A percentile compares a stretch with the other conserved stretches of the same genome.
Conservation (phyloP, 192 early-diverging fungal species). For the Powellomyces hirtus region DNA sequence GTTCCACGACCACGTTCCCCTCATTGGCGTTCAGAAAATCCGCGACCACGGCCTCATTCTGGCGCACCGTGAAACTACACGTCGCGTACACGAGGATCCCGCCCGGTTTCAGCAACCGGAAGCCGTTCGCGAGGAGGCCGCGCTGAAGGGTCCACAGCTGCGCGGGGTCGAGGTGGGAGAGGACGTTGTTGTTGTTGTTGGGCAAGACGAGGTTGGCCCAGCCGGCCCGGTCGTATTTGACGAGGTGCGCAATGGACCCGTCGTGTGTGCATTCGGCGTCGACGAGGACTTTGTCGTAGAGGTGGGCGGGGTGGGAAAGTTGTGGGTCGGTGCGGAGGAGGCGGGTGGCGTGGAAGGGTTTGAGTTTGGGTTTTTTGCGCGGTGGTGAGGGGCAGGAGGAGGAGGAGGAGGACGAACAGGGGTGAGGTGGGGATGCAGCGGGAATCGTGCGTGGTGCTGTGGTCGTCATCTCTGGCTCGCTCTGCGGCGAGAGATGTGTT, state of each 20-base stretch:
- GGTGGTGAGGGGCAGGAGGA: too few relatives aligned
- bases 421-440: too few relatives aligned
- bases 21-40: constrained; percentile 65
- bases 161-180: constrained; percentile 42
- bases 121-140: constrained; percentile 72
- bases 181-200: constrained; percentile 58
- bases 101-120: constrained; percentile 66
- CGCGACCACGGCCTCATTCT: constrained; percentile 84
- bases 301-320: constrained; percentile 18
- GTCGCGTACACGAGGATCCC: constrained; percentile 85
- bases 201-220: constrained; percentile 79
- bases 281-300: constrained; percentile 71
- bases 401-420: too few relatives aligned
- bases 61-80: constrained; percentile 44
- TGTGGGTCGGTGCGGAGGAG: constrained; percentile 66
- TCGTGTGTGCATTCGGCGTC: constrained; percentile 89
- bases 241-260: constrained; percentile 64
- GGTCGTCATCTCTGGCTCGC: too few relatives aligned
- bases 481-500: too few relatives aligned
- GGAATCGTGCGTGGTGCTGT: too few relatives aligned
- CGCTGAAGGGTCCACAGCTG: constrained; percentile 65
- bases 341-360: constrained; percentile 79
- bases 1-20: constrained; percentile 45
- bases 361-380: too few relatives aligned
- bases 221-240: constrained; percentile 73